Evolutionary conservation across 805 yeast genomes (phyloP).

Genomic region (Clavispora carvajalis): DNA sequence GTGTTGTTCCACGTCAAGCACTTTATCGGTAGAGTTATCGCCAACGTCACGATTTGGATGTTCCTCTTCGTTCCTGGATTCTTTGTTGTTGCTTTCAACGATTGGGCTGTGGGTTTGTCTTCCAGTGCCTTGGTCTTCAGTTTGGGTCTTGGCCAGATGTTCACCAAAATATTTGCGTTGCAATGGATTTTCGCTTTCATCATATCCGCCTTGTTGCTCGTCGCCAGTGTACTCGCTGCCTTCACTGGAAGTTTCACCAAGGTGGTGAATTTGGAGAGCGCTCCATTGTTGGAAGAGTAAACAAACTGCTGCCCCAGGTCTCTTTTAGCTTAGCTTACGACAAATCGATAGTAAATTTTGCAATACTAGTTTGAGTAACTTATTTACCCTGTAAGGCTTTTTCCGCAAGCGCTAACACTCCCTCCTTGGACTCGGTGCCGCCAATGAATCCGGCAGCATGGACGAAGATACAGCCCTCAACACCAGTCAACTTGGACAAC

Average conservation of each 20-base stretch:
- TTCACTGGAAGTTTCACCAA: conserved; percentile 27
- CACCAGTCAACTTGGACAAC: conserved; percentile 67
- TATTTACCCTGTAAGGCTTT: conserved; percentile 17
- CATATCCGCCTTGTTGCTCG: conserved; percentile 53
- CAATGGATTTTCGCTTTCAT: conserved; percentile 83
- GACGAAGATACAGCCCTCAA: conserved; percentile 81
- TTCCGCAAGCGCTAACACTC: conserved; percentile 70
- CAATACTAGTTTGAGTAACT: not conserved
- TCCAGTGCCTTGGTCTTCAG: conserved; percentile 57
- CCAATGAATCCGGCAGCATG: conserved; percentile 98
- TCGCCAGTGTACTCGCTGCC: conserved; percentile 45
- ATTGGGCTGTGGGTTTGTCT: conserved; percentile 65
- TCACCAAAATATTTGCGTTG: conserved; percentile 64
- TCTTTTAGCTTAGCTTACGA: too few species aligned
- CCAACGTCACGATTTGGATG: conserved; percentile 75
- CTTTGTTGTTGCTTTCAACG: conserved; percentile 55
- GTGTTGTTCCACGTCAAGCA: conserved; percentile 58
- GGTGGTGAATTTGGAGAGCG: conserved; percentile 10
- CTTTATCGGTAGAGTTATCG: conserved; percentile 59
- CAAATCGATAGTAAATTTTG: too few species aligned
- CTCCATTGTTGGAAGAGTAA: conserved; percentile 16
- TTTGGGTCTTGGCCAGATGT: conserved; percentile 64
- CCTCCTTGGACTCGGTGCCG: conserved; percentile 78
- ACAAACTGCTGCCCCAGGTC: not conserved
- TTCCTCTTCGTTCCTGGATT: conserved; percentile 61